Base-by-base conservation (phyloP, 345 rosid genomes). In the Populus ilicifolia region DNA sequence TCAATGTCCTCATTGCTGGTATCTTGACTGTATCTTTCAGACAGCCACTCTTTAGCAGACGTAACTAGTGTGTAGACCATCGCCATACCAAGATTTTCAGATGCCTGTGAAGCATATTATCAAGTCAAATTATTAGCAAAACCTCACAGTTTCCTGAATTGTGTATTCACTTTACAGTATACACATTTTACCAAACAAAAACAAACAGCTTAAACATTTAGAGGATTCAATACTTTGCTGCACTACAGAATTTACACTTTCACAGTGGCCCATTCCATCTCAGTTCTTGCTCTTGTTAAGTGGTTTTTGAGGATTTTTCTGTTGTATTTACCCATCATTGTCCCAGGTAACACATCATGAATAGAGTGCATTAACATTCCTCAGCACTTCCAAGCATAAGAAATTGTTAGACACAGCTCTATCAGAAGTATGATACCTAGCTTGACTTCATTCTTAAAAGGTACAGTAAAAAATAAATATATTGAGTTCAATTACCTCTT, bases 51-150 rank as follows among this genome's bases (percentile, higher is more conserved):
- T 82, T 93, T 88, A 75, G 98, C 97, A 74, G 95, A 93, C 78
- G 94, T 76, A 72, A 92, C 91, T 80, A 94, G 81, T 66, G 99
- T 92, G 88, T 96, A 96, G 52, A 93, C 76, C 98, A 96, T 96
- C 46, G 98, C 93, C 99, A 93, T 96, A 69, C 99, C 98, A 80
- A 96, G 97, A 79, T 92, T 96, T 84, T 96, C 97, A 71, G 89
- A 79, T 68, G 97, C 98, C 98, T 96, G 87, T 29, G 54, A 56
- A 78, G 79, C 66, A 72, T 73, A 73, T 21, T 48, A 67, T 64
- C 65, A 29, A 52, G 76, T 74, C 65, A 70, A 78, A 75, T 23
- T 23, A 66, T 75, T 48, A 39, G 65, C 65, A 62, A 44, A 74
- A 70, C 64, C 18, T 14, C 39, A 79, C 46, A 65, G 54, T 25